A percentile compares a stretch with the other conserved stretches of the same genome.
Conservation (phyloP, 2,329 filamentous ascomycete genomes). For the Teratosphaeria epicoccoides region DNA sequence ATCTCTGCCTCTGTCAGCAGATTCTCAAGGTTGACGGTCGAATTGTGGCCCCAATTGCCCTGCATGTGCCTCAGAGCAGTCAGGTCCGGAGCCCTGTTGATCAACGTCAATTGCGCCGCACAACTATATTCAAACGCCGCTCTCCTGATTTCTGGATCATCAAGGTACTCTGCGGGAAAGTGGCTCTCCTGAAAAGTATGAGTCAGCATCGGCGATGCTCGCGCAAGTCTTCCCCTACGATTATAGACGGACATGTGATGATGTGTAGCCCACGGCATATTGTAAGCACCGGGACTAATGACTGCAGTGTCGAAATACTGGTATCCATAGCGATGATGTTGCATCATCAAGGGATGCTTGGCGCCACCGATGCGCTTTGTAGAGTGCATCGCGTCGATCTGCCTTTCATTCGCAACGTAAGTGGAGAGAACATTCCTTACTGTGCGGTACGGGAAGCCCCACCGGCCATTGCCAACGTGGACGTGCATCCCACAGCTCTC, state of each 20-base stretch:
- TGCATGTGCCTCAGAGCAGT: conserved; percentile 4
- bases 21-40: conserved; percentile 9
- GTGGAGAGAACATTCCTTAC: conserved; percentile 22
- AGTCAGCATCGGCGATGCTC: neutral
- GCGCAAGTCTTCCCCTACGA: neutral
- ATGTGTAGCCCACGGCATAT: conserved; percentile 7
- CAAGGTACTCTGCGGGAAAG: neutral
- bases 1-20: neutral
- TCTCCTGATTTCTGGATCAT: neutral
- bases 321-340: neutral
- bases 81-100: conserved; percentile 6
- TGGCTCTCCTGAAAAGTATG: neutral
- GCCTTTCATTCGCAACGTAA: conserved; percentile 20
- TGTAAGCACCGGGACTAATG: conserved; percentile 1
- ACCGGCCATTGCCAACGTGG: conserved; percentile 21
- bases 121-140: conserved; percentile 4
- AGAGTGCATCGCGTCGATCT: conserved; percentile 19
- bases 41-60: neutral
- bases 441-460: conserved; percentile 14
- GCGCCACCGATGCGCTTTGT: conserved; percentile 9
- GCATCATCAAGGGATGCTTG: neutral
- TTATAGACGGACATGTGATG: conserved; percentile 1
- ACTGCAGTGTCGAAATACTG: neutral
- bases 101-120: conserved; percentile 5
- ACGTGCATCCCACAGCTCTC: conserved; percentile 20